Evolutionary conservation across 441 rosid genomes (phyloP), one percentile per base, ranked within the genome.

Genomic region (Metrosideros polymorpha): DNA sequence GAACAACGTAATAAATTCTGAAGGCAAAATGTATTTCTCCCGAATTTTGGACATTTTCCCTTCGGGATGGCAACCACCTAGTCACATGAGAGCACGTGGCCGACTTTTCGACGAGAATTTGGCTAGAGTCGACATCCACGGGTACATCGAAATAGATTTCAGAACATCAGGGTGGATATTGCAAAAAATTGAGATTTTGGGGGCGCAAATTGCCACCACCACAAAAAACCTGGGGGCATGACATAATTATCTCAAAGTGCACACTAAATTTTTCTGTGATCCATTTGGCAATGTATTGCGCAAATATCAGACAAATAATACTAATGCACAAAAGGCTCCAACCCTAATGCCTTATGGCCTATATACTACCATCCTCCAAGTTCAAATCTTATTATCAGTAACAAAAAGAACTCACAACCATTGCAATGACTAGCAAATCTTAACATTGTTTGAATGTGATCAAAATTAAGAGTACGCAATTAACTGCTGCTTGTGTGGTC

Each of bases 391-490:
- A 66, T 66, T 24, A 35, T 66, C 79, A 66, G 47, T 19, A 24
- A 39, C 79, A 66, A 35, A 66, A 66, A 66, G 45, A 66, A 66
- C 47, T 35, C n/a, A n/a, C n/a, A 3, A 66, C 79, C 4, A 1
- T 15, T 7, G 2, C 47, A 66, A 35, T 12, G 1, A 66, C 79
- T 19, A 10, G 45, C 47, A 39, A 66, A 66, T 66, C 79, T 19
- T 12, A 22, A 42, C 43, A 66, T 66, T 66, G 27, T 66, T 35
- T 7, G 25, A 19, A 24, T 9, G 45, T 47, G 2, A 35, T 35
- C 45, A 87, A 59, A 57, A 83, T 88, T 85, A 92, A 51, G 92
- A 35, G 79, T 35, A 90, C 85, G 91, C 93, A 85, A 87, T 92
- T 83, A 89, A 85, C 87, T 86, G 89, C 50, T 89, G 90, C 29